Percentiles rank a stretch among this genome's conserved stretches.
phyloP scores from a whole-genome alignment of 257 asterid species.

The Nemophila menziesii region DNA sequence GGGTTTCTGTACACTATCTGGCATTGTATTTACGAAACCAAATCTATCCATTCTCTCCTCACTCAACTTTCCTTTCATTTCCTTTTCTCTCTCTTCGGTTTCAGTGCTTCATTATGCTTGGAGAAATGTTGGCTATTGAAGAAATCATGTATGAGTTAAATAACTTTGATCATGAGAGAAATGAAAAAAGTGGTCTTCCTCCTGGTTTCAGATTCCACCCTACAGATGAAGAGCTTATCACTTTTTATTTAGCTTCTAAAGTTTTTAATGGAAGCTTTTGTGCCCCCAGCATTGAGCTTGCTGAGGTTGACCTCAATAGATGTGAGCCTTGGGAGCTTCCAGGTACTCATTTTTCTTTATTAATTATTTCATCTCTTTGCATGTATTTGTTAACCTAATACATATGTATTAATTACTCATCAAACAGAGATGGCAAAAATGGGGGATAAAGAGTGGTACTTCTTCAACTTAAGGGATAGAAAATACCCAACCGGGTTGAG shows the following conservation, averaged over 20 bases:
- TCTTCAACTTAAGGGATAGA: slow-evolving; percentile 65
- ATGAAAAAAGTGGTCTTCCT: slow-evolving; percentile 39
- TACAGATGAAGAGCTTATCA: slow-evolving; percentile 75
- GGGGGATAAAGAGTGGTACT: slow-evolving; percentile 89
- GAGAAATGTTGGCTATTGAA: slow-evolving; percentile 44
- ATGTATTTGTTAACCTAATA: background rate
- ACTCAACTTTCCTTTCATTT: background rate
- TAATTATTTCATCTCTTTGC: background rate
- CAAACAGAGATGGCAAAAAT: slow-evolving; percentile 39
- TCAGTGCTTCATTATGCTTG: slow-evolving; percentile 12
- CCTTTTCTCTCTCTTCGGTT: slow-evolving; percentile 15
- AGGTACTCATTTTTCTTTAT: slow-evolving; percentile 20
- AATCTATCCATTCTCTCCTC: background rate
- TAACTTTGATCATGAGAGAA: slow-evolving; percentile 27
- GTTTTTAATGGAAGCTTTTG: slow-evolving; percentile 37
- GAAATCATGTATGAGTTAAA: slow-evolving; percentile 52
- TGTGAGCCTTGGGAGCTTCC: slow-evolving; percentile 94
- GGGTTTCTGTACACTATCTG: slow-evolving; percentile 30
- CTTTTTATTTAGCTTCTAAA: slow-evolving; percentile 65
- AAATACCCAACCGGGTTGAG: slow-evolving; percentile 78
- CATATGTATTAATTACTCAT: background rate
- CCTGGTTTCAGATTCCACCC: slow-evolving; percentile 84
- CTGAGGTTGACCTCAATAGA: slow-evolving; percentile 71
- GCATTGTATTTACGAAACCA: slow-evolving; percentile 24
- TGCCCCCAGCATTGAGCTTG: slow-evolving; percentile 43